Conservation (phyloP, 805 yeast genomes). For the Kodamaea jinghongensis region DNA sequence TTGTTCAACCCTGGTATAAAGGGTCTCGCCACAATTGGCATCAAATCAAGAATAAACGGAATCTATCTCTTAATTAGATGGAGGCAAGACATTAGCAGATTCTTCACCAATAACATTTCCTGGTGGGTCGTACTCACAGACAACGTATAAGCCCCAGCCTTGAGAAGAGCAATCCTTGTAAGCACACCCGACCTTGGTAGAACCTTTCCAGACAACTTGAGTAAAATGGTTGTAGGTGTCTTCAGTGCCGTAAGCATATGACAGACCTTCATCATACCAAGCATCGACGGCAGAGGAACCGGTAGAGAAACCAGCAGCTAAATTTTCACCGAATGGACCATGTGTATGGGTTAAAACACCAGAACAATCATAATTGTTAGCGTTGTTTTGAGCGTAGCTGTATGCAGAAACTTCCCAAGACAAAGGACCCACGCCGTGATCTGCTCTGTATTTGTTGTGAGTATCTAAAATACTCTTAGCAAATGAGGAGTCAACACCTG, state of each 20-base stretch:
- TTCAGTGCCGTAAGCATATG: slow-evolving; percentile 24
- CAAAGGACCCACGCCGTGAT: slow-evolving; percentile 27
- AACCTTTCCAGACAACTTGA: slow-evolving; percentile 29
- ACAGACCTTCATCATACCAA: slow-evolving; percentile 35
- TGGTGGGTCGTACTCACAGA: slow-evolving; percentile 34
- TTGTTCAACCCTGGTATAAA: neutral
- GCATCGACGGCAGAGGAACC: slow-evolving; percentile 33
- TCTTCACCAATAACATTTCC: slow-evolving; percentile 35
- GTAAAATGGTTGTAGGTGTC: slow-evolving; percentile 31
- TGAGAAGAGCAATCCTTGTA: slow-evolving; percentile 30
- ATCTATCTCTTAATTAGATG: neutral
- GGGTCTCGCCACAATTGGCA: neutral
- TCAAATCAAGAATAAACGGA: too few relatives aligned
- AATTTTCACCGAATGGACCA: slow-evolving; percentile 38
- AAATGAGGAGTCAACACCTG: slow-evolving; percentile 24
- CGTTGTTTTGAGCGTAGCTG: slow-evolving; percentile 32
- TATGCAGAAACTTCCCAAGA: slow-evolving; percentile 33
- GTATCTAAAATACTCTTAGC: slow-evolving; percentile 31
- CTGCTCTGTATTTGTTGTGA: slow-evolving; percentile 32
- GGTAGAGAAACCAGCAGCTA: slow-evolving; percentile 32
- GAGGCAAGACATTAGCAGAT: slow-evolving; percentile 26
- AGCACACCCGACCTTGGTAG: slow-evolving; percentile 31
- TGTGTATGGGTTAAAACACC: slow-evolving; percentile 36
- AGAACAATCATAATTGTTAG: slow-evolving; percentile 36
- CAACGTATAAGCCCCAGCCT: slow-evolving; percentile 32